These are phyloP conservation scores for Neurospora sp. DNA, from an alignment of 495 filamentous ascomycete genomes.

Conservation along the genomic window DNA sequence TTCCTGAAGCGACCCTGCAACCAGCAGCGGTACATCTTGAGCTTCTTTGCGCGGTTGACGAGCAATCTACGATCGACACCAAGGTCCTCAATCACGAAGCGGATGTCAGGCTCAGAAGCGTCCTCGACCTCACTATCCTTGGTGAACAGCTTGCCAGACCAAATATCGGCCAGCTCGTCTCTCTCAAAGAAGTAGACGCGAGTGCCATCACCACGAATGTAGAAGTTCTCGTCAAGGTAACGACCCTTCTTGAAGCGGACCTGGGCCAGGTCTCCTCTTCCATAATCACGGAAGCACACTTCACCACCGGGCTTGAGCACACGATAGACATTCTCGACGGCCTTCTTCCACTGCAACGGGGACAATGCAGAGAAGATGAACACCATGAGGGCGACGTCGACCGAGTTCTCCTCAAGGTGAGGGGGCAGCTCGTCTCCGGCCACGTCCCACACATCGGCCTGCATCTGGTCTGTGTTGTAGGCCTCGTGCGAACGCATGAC, in stretches of 20 bases:
- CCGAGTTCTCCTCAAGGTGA: constrained; percentile 59
- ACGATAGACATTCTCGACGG: constrained; percentile 69
- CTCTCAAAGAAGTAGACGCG: constrained; percentile 95
- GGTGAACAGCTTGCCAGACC: constrained; percentile 38
- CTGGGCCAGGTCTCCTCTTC: constrained; percentile 88
- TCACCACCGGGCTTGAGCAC: constrained; percentile 82
- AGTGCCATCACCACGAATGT: constrained; percentile 89
- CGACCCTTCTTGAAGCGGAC: constrained; percentile 91
- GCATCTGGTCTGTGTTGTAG: constrained; percentile 53
- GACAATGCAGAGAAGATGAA: constrained; percentile 93
- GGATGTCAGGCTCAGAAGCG: constrained; percentile 13
- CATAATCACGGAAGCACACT: constrained; percentile 92
- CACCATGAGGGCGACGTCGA: constrained; percentile 86
- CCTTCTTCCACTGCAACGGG: constrained; percentile 73
- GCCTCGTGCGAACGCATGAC: constrained; percentile 66
- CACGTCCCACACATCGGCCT: constrained; percentile 89
- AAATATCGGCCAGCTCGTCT: constrained; percentile 71
- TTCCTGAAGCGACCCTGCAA: constrained; percentile 81
- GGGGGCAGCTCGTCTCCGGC: constrained; percentile 61
- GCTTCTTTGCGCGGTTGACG: constrained; percentile 77
- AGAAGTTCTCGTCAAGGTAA: constrained; percentile 92
- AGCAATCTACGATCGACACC: constrained; percentile 79
- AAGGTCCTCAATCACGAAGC: constrained; percentile 64
- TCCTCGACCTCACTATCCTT: constrained; percentile 10
- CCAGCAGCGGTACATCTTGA: constrained; percentile 99